Evolutionary conservation across 768 basidiomycete genomes (phyloP).

Genomic region (Leccinum rimulosum): DNA sequence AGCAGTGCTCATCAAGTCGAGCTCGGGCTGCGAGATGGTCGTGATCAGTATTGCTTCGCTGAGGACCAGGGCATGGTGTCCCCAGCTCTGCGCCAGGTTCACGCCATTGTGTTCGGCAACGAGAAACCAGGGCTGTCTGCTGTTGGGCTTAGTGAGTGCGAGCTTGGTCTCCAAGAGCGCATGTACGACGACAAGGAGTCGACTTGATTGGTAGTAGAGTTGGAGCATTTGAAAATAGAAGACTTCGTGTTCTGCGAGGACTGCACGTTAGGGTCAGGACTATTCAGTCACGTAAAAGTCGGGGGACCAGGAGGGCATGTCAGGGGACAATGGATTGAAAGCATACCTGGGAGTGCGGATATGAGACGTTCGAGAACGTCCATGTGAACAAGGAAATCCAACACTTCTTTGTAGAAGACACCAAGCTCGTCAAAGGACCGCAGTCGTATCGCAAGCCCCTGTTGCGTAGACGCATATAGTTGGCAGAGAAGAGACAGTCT

Average conservation of each 20-base stretch:
- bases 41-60: conserved; percentile 39
- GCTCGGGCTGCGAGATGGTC: conserved; percentile 34
- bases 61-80: conserved; percentile 36
- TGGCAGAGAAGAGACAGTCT: conserved; percentile 38
- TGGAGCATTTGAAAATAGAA: conserved; percentile 43
- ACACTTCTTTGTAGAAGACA: conserved; percentile 35
- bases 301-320: neutral
- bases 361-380: conserved; percentile 38
- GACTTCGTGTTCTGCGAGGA: conserved; percentile 40
- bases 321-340: neutral
- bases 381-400: conserved; percentile 32
- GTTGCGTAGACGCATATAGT: conserved; percentile 33
- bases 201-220: conserved; percentile 40
- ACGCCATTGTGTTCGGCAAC: conserved; percentile 33
- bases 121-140: conserved; percentile 31
- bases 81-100: conserved; percentile 35
- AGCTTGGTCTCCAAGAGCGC: conserved; percentile 30
- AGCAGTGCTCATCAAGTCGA: conserved; percentile 36
- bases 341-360: conserved; percentile 37
- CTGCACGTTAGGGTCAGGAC: conserved; percentile 32
- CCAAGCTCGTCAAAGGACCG: conserved; percentile 26
- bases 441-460: conserved; percentile 32
- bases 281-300: neutral
- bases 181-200: conserved; percentile 38
- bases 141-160: conserved; percentile 17